Evolutionary conservation across 352 stramenopile species (phyloP).

Genomic region (Thraustochytrium striatum): DNA sequence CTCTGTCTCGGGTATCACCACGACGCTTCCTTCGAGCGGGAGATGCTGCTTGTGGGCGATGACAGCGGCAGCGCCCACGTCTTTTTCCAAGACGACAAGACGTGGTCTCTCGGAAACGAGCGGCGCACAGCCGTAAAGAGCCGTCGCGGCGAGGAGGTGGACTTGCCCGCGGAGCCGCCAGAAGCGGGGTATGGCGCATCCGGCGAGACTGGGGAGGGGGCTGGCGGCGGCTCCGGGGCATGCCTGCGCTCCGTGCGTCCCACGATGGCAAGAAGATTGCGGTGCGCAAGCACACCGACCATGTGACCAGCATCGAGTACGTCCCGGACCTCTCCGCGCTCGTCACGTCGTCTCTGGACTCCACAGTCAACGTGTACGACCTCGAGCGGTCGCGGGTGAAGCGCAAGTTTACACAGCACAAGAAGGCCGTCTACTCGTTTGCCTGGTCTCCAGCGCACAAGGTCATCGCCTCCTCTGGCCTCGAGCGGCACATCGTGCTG

Average conservation of each 20-base stretch:
- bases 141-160: neutral
- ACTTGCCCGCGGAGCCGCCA: too few relatives aligned
- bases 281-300: constrained; percentile 58
- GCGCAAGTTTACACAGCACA: constrained; percentile 72
- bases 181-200: neutral
- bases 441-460: constrained; percentile 69
- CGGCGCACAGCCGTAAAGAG: neutral
- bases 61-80: constrained; percentile 68
- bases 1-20: constrained; percentile 73
- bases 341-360: constrained; percentile 70
- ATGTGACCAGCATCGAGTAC: constrained; percentile 74
- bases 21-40: constrained; percentile 65
- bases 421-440: constrained; percentile 73
- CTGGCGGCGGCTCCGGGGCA: neutral
- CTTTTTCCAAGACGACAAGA: neutral
- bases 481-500: constrained; percentile 75
- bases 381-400: constrained; percentile 71
- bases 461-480: constrained; percentile 70
- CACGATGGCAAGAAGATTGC: neutral
- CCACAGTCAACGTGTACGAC: constrained; percentile 65
- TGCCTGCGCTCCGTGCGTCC: neutral
- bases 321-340: constrained; percentile 71
- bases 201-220: too few relatives aligned
- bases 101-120: constrained; percentile 1
- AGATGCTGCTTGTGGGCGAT: constrained; percentile 70